phyloP scores from a whole-genome alignment of 257 asterid genomes.

The Anisodus acutangulus region DNA sequence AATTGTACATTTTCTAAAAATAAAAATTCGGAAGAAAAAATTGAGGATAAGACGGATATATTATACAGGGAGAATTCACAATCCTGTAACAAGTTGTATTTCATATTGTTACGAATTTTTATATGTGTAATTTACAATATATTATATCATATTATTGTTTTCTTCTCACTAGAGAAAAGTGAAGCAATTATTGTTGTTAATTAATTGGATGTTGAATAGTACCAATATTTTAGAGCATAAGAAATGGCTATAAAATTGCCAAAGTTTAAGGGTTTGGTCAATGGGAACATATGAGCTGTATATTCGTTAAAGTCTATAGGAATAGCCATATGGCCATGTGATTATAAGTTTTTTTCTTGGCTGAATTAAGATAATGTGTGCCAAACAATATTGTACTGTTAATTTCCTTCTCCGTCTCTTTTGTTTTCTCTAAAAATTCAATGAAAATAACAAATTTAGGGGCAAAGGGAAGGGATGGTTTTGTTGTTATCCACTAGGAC shows the following conservation, averaged over 20 bases:
- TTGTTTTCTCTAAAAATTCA: not conserved
- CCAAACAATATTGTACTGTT: not conserved
- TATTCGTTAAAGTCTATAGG: not conserved
- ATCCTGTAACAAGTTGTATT: not conserved
- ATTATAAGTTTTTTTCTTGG: not conserved
- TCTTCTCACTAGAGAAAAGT: not conserved
- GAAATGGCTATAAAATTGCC: not conserved
- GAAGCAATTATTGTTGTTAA: not conserved
- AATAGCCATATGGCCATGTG: not conserved
- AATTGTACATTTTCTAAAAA: slow-evolving; percentile 7
- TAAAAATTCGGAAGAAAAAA: not conserved
- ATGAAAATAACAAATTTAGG: not conserved
- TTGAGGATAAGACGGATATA: not conserved
- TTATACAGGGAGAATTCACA: not conserved
- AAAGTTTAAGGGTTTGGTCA: not conserved
- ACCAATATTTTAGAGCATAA: too few relatives aligned
- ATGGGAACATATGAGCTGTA: slow-evolving; percentile 26
- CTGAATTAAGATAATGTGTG: not conserved
- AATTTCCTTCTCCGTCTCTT: not conserved
- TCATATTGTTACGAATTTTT: not conserved
- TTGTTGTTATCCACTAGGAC: not conserved
- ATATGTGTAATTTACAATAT: not conserved
- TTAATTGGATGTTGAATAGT: not conserved
- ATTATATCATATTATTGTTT: not conserved
- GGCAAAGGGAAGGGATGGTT: not conserved